Evolutionary conservation across 2,329 filamentous ascomycete species (phyloP), one percentile per base, ranked within the genome.

Genomic region (Penicillium sp.): DNA sequence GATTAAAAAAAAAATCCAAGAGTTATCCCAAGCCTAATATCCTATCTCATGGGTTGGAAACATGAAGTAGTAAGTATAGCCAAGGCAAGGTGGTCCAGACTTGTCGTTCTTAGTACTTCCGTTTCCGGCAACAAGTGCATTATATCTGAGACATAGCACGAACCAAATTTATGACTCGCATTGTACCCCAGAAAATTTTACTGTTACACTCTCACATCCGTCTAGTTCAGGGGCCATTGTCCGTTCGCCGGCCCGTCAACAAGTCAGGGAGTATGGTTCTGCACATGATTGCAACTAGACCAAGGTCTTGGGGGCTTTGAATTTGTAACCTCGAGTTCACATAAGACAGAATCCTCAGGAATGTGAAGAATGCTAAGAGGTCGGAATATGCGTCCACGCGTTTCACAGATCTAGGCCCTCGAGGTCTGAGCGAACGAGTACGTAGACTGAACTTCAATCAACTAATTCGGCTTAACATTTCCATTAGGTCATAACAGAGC

Each of bases 101-200:
- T 35, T 17, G 17, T 51, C 15, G 15, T 41, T 21, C 31, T 19
- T 2, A 17, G 25, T 19, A 29, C 33, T 54, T 57, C 62, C 56
- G 54, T 59, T 61, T 31, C 37, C 62, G 56, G 60, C 50, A 12
- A 62, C 40, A 52, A 50, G 1, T 2, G 3, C 43, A 47, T 58
- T 50, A 21, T 58, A 10, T 19, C 41, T 17, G 33, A 47, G 37
- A 23, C 15, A 19, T 21, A 21, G 27, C 3, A 25, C 21, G n/a
- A 31, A 33, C 9, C 15, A 21, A 23, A 25, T 4, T 21, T 27
- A n/a, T 27, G 49, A 38, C 13, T 5, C 35, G 17, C 19, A 21
- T 35, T 35, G 13, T 42, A 29, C 29, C 4, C 13, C 37, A 13
- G 2, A 9, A 23, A 53, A 15, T 17, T 19, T 38, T 13, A 23